phyloP scores from a whole-genome alignment of 2,329 filamentous ascomycete species.

The Phoma sp. region DNA sequence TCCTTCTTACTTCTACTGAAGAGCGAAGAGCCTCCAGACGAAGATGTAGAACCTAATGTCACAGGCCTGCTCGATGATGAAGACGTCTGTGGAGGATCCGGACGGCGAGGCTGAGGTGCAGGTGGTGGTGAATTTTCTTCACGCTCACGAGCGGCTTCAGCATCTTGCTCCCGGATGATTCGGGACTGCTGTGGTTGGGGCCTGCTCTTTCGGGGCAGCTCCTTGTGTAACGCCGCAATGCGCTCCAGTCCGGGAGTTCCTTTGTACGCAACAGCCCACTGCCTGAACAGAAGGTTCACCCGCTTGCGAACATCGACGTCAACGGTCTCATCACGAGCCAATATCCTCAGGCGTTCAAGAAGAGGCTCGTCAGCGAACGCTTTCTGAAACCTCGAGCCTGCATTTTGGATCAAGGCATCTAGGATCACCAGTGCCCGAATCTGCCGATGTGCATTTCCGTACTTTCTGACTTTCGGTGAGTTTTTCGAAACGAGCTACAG shows the following conservation, averaged over 20 bases:
- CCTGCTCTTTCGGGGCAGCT: constrained; percentile 68
- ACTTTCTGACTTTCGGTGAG: constrained; percentile 67
- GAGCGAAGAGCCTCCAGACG: constrained; percentile 58
- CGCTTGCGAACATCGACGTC: constrained; percentile 87
- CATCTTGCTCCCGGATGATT: constrained; percentile 79
- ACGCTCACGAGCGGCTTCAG: constrained; percentile 72
- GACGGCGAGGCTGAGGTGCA: constrained; percentile 36
- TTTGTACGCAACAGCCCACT: constrained; percentile 86
- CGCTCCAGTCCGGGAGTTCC: constrained; percentile 78
- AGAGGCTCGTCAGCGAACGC: constrained; percentile 89
- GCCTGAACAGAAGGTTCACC: constrained; percentile 82
- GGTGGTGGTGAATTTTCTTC: constrained; percentile 56
- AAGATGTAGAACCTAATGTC: constrained; percentile 32
- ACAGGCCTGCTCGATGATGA: constrained; percentile 41
- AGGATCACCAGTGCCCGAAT: constrained; percentile 86
- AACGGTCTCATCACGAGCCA: constrained; percentile 82
- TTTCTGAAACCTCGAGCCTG: constrained; percentile 83
- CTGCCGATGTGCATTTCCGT: constrained; percentile 92
- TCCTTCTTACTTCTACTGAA: constrained; percentile 60
- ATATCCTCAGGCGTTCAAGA: constrained; percentile 86
- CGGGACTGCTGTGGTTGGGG: constrained; percentile 74
- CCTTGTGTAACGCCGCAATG: constrained; percentile 78
- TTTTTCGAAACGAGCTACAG: background rate
- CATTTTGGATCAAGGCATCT: constrained; percentile 94
- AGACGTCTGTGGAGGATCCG: constrained; percentile 34